phyloP scores from a whole-genome alignment of 305 asterid species.

The Fraxinus sp. region DNA sequence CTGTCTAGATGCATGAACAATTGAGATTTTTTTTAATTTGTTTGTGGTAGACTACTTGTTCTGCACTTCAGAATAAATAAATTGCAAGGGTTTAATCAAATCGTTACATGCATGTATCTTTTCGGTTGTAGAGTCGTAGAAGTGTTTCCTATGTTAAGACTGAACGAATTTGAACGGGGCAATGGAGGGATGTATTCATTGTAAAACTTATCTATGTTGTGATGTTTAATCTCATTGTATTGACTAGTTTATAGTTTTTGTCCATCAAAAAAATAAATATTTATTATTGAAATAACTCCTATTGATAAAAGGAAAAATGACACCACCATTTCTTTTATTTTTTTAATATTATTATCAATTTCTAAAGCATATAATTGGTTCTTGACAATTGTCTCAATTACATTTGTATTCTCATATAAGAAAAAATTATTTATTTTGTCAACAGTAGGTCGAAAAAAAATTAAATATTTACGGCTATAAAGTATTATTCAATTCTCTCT shows the following conservation, averaged over 20 bases:
- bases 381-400: neutral
- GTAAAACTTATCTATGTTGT: neutral
- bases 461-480: no score
- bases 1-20: conserved; percentile 23
- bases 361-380: neutral
- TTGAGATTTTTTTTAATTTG: neutral
- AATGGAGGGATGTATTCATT: neutral
- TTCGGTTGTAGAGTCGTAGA: neutral
- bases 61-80: conserved; percentile 18
- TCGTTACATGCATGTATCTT: neutral
- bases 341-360: neutral
- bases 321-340: neutral
- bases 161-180: neutral
- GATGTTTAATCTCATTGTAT: neutral
- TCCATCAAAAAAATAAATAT: no score
- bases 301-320: neutral
- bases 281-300: neutral
- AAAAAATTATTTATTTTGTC: no score
- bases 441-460: no score
- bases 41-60: conserved; percentile 9
- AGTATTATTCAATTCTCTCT: no score
- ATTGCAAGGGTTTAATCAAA: conserved; percentile 13
- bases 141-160: neutral
- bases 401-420: neutral
- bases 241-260: neutral